Evolutionary conservation across 2,329 filamentous ascomycete genomes (phyloP).

Genomic region (Mollisia scopiformis): DNA sequence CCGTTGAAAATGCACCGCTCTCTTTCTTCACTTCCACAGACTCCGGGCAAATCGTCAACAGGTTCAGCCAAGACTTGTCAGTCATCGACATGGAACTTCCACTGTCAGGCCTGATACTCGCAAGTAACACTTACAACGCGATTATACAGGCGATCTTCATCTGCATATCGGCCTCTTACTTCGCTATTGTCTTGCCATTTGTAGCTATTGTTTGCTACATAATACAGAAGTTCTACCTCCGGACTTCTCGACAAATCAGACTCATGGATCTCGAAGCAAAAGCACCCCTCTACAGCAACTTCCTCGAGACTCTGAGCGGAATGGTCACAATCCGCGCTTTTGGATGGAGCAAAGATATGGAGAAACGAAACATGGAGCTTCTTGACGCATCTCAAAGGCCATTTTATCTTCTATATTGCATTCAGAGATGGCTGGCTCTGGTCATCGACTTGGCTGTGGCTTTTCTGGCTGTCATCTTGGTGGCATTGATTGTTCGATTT

Average conservation of each 20-base stretch:
- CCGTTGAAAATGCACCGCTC: conserved; percentile 33
- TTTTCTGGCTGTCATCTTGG: background rate
- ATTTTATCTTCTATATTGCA: conserved; percentile 56
- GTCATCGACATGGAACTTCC: conserved; percentile 31
- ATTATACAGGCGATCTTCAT: background rate
- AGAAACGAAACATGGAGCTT: conserved; percentile 48
- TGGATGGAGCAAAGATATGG: conserved; percentile 42
- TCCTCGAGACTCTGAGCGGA: conserved; percentile 46
- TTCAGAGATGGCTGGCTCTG: conserved; percentile 59
- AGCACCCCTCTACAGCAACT: conserved; percentile 41
- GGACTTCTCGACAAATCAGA: conserved; percentile 50
- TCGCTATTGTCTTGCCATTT: conserved; percentile 9
- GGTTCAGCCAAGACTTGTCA: conserved; percentile 26
- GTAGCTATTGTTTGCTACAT: too few species aligned
- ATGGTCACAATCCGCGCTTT: conserved; percentile 48
- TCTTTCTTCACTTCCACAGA: conserved; percentile 17
- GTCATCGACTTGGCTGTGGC: conserved; percentile 38
- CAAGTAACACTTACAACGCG: too few species aligned
- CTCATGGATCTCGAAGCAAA: conserved; percentile 46
- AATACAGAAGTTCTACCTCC: conserved; percentile 46
- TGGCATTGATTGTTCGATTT: conserved; percentile 35
- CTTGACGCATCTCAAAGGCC: conserved; percentile 59
- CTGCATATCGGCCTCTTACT: conserved; percentile 8
- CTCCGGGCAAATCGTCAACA: conserved; percentile 13
- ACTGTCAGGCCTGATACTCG: background rate